phyloP scores from a whole-genome alignment of 2,329 filamentous ascomycete species.

The Geosmithia putterillii region DNA sequence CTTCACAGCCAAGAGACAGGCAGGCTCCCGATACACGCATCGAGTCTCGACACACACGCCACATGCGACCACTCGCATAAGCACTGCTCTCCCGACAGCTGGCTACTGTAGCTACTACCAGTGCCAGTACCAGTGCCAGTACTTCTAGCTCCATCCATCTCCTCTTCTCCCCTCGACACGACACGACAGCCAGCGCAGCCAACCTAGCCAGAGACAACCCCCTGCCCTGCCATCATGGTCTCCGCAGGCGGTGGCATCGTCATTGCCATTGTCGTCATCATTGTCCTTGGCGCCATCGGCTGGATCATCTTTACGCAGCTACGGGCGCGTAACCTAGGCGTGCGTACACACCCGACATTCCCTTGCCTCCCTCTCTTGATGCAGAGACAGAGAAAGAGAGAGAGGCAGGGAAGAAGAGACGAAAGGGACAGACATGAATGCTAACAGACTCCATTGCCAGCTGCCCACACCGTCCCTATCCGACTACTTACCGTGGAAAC shows the following conservation, averaged over 20 bases:
- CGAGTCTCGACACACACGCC: too few relatives aligned
- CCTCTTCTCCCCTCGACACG: background rate
- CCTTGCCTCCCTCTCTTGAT: background rate
- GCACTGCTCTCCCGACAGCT: too few relatives aligned
- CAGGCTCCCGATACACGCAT: too few relatives aligned
- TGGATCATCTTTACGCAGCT: constrained; percentile 64
- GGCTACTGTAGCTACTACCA: too few relatives aligned
- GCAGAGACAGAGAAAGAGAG: too few relatives aligned
- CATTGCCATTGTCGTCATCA: constrained; percentile 56
- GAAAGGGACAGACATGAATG: too few relatives aligned
- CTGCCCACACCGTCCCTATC: constrained; percentile 57
- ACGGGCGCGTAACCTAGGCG: constrained; percentile 60
- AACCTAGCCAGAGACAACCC: background rate
- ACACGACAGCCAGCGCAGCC: background rate
- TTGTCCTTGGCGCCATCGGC: constrained; percentile 41
- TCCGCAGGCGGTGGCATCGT: constrained; percentile 55
- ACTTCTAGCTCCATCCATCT: background rate
- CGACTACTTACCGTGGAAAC: constrained; percentile 61
- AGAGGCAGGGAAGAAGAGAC: too few relatives aligned
- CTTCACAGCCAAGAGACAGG: too few relatives aligned
- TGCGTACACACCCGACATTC: too few relatives aligned
- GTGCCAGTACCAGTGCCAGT: too few relatives aligned
- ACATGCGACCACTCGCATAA: too few relatives aligned
- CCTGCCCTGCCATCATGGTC: constrained; percentile 28
- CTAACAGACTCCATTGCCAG: constrained; percentile 16